These are phyloP conservation scores for Exophiala mesophila DNA, from an alignment of 2,329 filamentous ascomycete species.

Conservation along the genomic window DNA sequence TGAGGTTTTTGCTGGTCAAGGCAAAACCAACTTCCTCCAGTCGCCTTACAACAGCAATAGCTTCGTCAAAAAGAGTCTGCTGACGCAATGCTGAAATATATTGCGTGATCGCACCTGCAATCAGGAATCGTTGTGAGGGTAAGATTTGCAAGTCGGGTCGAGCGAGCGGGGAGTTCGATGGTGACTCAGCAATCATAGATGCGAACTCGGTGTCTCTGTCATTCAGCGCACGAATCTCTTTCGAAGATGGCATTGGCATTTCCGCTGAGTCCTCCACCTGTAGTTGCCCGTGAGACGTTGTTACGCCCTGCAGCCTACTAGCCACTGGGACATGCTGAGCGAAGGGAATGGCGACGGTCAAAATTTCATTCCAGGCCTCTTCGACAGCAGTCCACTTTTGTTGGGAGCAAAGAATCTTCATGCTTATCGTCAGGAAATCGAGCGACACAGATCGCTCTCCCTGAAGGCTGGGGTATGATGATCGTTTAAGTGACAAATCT, in stretches of 20 bases:
- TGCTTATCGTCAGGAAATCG: conserved; percentile 27
- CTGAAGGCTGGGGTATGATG: conserved; percentile 11
- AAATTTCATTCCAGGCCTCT: conserved; percentile 14
- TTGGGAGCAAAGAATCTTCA: conserved; percentile 6
- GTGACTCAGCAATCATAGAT: conserved; percentile 12
- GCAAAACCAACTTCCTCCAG: conserved; percentile 64
- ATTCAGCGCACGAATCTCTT: no score
- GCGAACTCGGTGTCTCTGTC: conserved; percentile 7
- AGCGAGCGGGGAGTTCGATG: conserved; percentile 5
- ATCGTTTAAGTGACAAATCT: conserved; percentile 40
- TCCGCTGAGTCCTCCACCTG: no score
- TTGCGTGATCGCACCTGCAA: conserved; percentile 45
- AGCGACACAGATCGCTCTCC: conserved; percentile 24
- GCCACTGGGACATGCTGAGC: no score
- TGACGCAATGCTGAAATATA: conserved; percentile 50
- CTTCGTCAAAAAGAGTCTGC: conserved; percentile 50
- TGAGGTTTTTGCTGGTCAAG: conserved; percentile 75
- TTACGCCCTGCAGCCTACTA: no score
- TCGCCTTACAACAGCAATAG: conserved; percentile 50
- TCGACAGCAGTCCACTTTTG: conserved; percentile 17
- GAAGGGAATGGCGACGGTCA: conserved; percentile 1
- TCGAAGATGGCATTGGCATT: neutral
- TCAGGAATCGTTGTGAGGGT: conserved; percentile 43
- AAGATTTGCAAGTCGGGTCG: conserved; percentile 26
- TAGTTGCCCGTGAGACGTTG: neutral